Evolutionary conservation across 768 basidiomycete species (phyloP), one percentile per base, ranked within the genome.

Genomic region (Podaxis sp.): DNA sequence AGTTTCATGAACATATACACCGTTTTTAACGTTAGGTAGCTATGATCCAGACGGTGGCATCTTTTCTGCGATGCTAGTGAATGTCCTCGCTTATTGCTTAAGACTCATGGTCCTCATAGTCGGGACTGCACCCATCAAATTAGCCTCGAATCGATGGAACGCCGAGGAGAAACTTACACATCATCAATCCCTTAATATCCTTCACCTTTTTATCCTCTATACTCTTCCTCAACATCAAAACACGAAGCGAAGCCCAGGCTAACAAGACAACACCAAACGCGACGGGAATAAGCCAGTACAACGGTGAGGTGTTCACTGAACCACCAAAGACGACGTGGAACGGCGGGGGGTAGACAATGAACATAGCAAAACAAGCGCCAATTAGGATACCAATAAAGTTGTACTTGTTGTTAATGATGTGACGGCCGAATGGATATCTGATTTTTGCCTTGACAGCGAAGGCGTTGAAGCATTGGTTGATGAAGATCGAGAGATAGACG

Each of bases 271-370:
- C 66, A 28, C 87, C 88, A 62, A 88, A 88, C 6, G 79, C 86
- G 46, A 78, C 73, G 10, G 87, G 85, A 30, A 89, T 86, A 15
- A 88, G 80, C 87, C 87, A 89, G 70, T 88, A 89, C 38, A 89
- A 71, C 20, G 87, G 87, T 26, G 82, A 83, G n/a, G 87, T 75
- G 48, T 76, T 80, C 70, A 78, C 70, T 0, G 85, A 81, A 15
- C 87, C 87, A 2, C 86, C 86, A 68, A 89, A 89, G 13, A 88
- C 87, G 65, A 86, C 82, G 65, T 86, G 87, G 48, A 89, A 73
- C 41, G 88, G 88, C 17, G 87, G 87, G 0, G 85, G 86, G 71
- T 89, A 89, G 66, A 88, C 77, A 68, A 88, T 81, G 71, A 88
- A 87, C 75, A 88, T 84, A 49, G 85, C 86, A 13, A 89, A 76